Evolutionary conservation across 768 basidiomycete species (phyloP), one percentile per base, ranked within the genome.

Genomic region (Pleurotus platypus): DNA sequence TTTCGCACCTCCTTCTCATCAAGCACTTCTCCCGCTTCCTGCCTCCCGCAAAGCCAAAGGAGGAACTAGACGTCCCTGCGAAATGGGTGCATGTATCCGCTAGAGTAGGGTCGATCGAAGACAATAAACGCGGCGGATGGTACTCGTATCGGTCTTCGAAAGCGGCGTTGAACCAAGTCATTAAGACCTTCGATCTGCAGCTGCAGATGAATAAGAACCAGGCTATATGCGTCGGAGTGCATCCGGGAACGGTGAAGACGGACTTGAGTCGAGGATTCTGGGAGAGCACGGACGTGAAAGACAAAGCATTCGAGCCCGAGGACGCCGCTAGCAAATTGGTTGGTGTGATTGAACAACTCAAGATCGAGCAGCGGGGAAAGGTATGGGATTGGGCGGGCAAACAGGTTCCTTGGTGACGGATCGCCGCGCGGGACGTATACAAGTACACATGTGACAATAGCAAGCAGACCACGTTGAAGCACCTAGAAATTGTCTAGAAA

Each of bases 41-140:
- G 43, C 83, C 82, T 4, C 58, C 65, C 4, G 54, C 69, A 11
- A 59, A 60, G n/a, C 55, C 55, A 27, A 61, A 65, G 22, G 54
- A 60, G 9, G 42, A 60, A 3, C 54, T 75, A 12, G 46, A 60
- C 12, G 61, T 59, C 6, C 76, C 75, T 2, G 67, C 82, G 20
- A 83, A 81, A 62, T 84, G 83, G 83, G 78, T 81, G 20, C 83
- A 86, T 65, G 68, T 85, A 56, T 78, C 81, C 9, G 83, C 83
- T 15, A 80, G 82, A 39, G 78, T 85, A 7, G 83, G 84, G 27
- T 83, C 81, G 39, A 77, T 85, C 55, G 72, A 75, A 16, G 83
- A 86, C 62, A 86, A 85, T 64, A 69, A 67, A 22, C 74, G 72
- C 20, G 84, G 83, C 15, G 84, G 83, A 38, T 85, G 83, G 83